These are phyloP conservation scores for Pseudodiploospora longispora DNA, from an alignment of 2,329 filamentous ascomycete species.

Conservation along the genomic window DNA sequence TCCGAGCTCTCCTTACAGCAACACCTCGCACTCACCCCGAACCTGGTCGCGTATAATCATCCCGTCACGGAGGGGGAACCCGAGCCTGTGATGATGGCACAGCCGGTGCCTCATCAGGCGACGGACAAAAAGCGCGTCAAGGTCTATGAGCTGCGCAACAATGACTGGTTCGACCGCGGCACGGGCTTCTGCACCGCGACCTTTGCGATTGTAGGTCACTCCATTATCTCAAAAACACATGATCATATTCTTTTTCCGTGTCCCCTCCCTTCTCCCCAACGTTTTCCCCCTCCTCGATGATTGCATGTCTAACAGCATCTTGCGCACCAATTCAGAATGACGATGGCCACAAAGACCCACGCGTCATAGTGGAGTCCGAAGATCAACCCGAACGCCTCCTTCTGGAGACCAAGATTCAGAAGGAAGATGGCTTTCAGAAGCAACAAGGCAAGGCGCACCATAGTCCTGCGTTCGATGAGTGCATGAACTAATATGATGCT, in stretches of 20 bases:
- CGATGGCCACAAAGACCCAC: conserved; percentile 66
- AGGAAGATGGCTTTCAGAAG: conserved; percentile 95
- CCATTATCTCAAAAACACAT: background rate
- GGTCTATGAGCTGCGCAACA: conserved; percentile 96
- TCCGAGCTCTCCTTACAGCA: conserved; percentile 52
- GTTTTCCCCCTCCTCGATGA: background rate
- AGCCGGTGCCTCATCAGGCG: conserved; percentile 60
- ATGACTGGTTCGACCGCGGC: conserved; percentile 98
- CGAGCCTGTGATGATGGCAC: conserved; percentile 63
- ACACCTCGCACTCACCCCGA: conserved; percentile 48
- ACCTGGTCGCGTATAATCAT: conserved; percentile 42
- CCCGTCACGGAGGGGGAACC: conserved; percentile 44
- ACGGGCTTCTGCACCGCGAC: conserved; percentile 89
- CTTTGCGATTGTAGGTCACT: conserved; percentile 57
- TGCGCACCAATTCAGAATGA: conserved; percentile 34
- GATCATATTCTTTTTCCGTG: background rate
- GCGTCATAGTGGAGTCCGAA: conserved; percentile 87
- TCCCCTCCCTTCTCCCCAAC: background rate
- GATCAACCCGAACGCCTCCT: conserved; percentile 78
- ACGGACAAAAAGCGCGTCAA: conserved; percentile 77
- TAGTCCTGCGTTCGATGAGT: background rate
- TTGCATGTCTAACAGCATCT: conserved; percentile 3
- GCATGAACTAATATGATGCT: conserved; percentile 16
- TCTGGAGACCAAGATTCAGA: conserved; percentile 81
- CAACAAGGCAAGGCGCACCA: conserved; percentile 66